Evolutionary conservation across 306 rosid genomes (phyloP), one percentile per base, ranked within the genome.

Genomic region (Hippophae rhamnoides): DNA sequence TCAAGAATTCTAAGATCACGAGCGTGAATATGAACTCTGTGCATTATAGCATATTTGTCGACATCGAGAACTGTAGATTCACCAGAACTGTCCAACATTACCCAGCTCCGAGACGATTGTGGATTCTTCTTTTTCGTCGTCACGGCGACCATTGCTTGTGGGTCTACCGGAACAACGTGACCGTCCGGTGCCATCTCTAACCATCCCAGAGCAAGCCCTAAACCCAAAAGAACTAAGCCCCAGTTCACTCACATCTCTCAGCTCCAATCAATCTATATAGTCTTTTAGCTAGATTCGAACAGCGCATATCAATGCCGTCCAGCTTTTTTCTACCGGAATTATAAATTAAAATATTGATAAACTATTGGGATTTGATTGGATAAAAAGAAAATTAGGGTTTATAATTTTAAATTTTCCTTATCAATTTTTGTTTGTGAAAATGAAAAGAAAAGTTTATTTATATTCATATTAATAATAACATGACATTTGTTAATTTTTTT

Each of bases 1-100:
- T 92, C 98, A 47, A 92, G 84, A 60, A 92, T 92, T 52, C 96
- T 77, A 42, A 92, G 98, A 73, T 92, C 98, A 57, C 98, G 89
- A 8, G 98, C 96, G 62, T 92, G 94, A 75, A 92, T 92, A 66
- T 92, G 78, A 41, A 81, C 95, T 47, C 96, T 56, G 57, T 87
- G 87, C 98, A 85, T 92, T 69, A 92, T 83, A 7, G 84, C 93
- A 54, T 92, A 79, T 69, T 92, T 92, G 74, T 92, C 98, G 45
- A 78, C 82, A 14, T 92, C 98, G 38, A 92, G 78, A 59, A 83
- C 56, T 5, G 86, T 71, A 18, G 87, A 86, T 43, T 85, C 74
- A 11, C 98, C 98, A 0, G 69, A 44, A 5, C 62, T 53, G 61
- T 85, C 95, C 65, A 92, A 41, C 47, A 83, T 26, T 43, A 83